Percentiles rank a stretch among this genome's conserved stretches.
Evolutionary conservation across 2,329 filamentous ascomycete genomes (phyloP).

Genomic region (Epichloe festucae): DNA sequence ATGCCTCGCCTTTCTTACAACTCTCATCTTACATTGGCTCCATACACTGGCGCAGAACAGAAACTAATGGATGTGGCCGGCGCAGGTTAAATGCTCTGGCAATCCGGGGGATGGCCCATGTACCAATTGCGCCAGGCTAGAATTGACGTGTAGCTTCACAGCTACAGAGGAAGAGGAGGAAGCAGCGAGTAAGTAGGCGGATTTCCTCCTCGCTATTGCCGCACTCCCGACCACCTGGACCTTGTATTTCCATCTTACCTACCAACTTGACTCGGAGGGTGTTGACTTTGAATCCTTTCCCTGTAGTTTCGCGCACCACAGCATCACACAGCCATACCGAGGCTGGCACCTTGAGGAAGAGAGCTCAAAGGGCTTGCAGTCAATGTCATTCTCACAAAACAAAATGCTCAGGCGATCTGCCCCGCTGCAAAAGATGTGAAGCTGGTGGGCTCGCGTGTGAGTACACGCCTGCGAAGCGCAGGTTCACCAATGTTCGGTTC

Average conservation of each 20-base stretch:
- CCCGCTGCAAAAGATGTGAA: conserved; percentile 26
- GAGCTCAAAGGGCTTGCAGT: conserved; percentile 28
- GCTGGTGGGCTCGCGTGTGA: conserved; percentile 23
- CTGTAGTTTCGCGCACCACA: conserved; percentile 23
- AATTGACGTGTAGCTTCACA: conserved; percentile 24
- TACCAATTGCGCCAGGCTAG: conserved; percentile 24
- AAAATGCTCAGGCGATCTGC: conserved; percentile 29
- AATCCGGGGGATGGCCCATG: conserved; percentile 23
- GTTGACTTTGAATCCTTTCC: not conserved
- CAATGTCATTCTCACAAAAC: conserved; percentile 30
- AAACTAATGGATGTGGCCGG: not conserved
- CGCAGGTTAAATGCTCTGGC: conserved; percentile 29
- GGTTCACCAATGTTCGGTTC: conserved; percentile 22
- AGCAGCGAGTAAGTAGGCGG: conserved; percentile 10
- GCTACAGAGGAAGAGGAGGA: conserved; percentile 10
- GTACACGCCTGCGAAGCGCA: conserved; percentile 26
- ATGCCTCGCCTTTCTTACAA: too few relatives aligned
- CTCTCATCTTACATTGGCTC: too few relatives aligned
- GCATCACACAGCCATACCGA: conserved; percentile 29
- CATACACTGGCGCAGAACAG: not conserved
- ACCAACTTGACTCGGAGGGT: not conserved
- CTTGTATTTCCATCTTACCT: not conserved
- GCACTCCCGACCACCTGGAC: not conserved
- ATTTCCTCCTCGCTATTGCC: not conserved
- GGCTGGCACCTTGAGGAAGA: conserved; percentile 27